Conservation (phyloP, 2,329 filamentous ascomycete genomes). For the Cryphonectria naterciae region DNA sequence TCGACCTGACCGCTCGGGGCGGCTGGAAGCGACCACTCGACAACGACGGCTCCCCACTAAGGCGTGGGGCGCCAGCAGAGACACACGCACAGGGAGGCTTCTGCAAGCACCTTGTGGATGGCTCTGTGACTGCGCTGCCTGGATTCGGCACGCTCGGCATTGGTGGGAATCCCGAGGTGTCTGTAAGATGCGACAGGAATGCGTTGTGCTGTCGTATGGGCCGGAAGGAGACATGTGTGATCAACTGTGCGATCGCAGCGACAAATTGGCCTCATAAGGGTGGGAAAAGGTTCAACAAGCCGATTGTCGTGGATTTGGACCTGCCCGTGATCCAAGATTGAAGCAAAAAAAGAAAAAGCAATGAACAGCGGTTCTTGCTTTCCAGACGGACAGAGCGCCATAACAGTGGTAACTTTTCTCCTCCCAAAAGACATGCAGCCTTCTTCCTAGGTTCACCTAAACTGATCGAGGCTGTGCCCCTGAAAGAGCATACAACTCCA, state of each 20-base stretch:
- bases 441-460: not conserved
- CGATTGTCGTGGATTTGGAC: conserved; percentile 82
- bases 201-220: conserved; percentile 48
- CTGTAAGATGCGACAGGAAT: conserved; percentile 45
- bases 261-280: conserved; percentile 65
- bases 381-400: not conserved
- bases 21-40: conserved; percentile 43
- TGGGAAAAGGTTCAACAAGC: conserved; percentile 72
- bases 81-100: not conserved
- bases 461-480: not conserved
- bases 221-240: conserved; percentile 72
- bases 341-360: not conserved
- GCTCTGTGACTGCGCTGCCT: conserved; percentile 30
- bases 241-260: conserved; percentile 79
- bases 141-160: conserved; percentile 43
- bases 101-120: conserved; percentile 2
- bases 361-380: not conserved
- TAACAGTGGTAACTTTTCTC: not conserved
- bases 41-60: conserved; percentile 47
- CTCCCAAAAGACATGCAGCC: no score
- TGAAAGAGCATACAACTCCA: not conserved
- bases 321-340: conserved; percentile 59
- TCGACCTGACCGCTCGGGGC: conserved; percentile 60
- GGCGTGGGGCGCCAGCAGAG: not conserved
- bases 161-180: conserved; percentile 44